Conservation (phyloP, 1,139 yeast genomes). For the Pichia norvegensis region DNA sequence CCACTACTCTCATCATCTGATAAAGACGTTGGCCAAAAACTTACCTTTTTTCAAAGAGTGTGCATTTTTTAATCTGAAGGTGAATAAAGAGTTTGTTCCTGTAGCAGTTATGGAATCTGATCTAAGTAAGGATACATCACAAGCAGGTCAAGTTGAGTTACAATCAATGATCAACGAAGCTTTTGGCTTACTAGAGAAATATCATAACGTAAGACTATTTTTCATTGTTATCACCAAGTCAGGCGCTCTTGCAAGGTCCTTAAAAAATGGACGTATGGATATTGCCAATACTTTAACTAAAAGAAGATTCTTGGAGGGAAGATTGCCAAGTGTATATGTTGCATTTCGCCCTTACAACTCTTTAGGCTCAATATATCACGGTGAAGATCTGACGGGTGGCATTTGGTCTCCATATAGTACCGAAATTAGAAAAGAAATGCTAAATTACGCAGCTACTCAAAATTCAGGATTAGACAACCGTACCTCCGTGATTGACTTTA, state of each 20-base stretch:
- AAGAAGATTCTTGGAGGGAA: constrained; percentile 69
- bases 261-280: constrained; percentile 79
- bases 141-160: constrained; percentile 47
- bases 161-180: constrained; percentile 72
- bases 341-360: constrained; percentile 70
- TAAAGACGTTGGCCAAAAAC: constrained; percentile 73
- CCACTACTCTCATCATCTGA: constrained; percentile 82
- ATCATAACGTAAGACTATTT: constrained; percentile 70
- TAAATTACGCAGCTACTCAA: constrained; percentile 47
- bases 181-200: constrained; percentile 58
- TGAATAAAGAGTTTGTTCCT: constrained; percentile 79
- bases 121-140: constrained; percentile 31
- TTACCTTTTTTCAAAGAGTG: constrained; percentile 84
- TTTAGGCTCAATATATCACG: constrained; percentile 63
- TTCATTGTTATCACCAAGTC: constrained; percentile 79
- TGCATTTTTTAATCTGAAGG: constrained; percentile 80
- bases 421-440: constrained; percentile 45
- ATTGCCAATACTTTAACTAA: constrained; percentile 92
- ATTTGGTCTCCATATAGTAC: constrained; percentile 78
- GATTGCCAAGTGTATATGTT: constrained; percentile 66
- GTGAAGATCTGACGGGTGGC: constrained; percentile 74
- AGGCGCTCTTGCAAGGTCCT: constrained; percentile 75
- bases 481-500: constrained; percentile 65
- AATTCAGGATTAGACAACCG: constrained; percentile 74
- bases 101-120: constrained; percentile 85